Percentiles rank a stretch among this genome's conserved stretches.
Evolutionary conservation across 2,329 filamentous ascomycete genomes (phyloP).

Genomic region (Botrytis medusae): DNA sequence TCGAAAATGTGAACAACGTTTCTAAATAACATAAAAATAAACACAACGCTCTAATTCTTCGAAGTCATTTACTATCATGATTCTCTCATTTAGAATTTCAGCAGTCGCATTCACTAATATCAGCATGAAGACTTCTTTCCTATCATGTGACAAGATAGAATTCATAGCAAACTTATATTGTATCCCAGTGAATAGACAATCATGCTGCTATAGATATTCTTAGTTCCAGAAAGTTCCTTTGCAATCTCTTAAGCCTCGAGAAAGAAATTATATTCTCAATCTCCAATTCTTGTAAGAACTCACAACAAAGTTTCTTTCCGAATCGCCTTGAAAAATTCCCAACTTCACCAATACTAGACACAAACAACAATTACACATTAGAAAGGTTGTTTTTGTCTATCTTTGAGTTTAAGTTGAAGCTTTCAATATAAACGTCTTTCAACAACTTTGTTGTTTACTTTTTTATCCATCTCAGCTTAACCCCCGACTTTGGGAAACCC

Average conservation of each 20-base stretch:
- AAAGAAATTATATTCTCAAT: not conserved
- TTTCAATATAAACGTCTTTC: not conserved
- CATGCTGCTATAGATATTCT: not conserved
- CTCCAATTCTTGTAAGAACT: not conserved
- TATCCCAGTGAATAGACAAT: not conserved
- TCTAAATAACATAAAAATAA: not conserved
- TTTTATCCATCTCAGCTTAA: not conserved
- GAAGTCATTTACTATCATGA: not conserved
- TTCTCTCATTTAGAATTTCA: not conserved
- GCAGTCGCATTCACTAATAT: not conserved
- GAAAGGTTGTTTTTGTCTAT: not conserved
- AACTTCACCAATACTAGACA: not conserved
- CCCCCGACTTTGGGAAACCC: not conserved
- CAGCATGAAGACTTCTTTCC: not conserved
- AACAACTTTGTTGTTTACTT: not conserved
- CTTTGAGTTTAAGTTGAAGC: not conserved
- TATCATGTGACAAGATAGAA: not conserved
- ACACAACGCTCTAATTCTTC: not conserved
- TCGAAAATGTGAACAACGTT: not conserved
- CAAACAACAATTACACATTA: not conserved
- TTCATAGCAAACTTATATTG: rapidly evolving
- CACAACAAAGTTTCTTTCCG: not conserved
- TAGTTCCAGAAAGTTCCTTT: not conserved
- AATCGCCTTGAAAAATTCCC: not conserved
- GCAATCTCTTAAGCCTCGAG: not conserved